These are phyloP conservation scores for Escovopsis sp. DNA, from an alignment of 2,329 filamentous ascomycete genomes.

Conservation along the genomic window DNA sequence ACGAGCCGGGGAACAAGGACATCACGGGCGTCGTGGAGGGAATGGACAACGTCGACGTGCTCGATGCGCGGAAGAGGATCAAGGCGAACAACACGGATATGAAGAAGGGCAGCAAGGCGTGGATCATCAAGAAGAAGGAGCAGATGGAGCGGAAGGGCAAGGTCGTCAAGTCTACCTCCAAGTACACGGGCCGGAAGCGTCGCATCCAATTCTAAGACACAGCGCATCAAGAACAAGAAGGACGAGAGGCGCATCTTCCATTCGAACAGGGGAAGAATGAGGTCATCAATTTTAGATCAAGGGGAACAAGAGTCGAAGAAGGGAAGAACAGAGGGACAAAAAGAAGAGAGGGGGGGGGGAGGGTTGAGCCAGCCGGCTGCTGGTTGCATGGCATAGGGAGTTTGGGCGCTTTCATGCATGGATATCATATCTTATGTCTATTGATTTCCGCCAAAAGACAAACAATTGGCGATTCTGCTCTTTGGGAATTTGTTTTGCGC, in stretches of 20 bases:
- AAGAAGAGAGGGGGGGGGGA: too few relatives aligned
- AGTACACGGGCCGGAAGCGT: slow-evolving; percentile 86
- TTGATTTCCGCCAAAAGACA: slow-evolving; percentile 8
- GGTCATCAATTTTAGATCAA: neutral
- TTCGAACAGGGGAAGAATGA: too few relatives aligned
- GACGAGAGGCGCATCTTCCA: too few relatives aligned
- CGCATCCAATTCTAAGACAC: slow-evolving; percentile 52
- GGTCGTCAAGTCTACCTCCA: slow-evolving; percentile 80
- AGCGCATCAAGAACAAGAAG: too few relatives aligned
- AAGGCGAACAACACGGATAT: slow-evolving; percentile 34
- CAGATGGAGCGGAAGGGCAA: slow-evolving; percentile 93
- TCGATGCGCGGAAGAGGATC: slow-evolving; percentile 48
- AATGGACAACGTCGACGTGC: slow-evolving; percentile 75
- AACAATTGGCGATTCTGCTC: neutral
- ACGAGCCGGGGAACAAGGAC: slow-evolving; percentile 47
- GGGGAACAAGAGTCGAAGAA: too few relatives aligned
- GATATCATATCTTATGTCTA: slow-evolving; percentile 1
- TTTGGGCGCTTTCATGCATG: slow-evolving; percentile 5
- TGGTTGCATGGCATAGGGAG: slow-evolving; percentile 20
- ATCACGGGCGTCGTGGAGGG: slow-evolving; percentile 83
- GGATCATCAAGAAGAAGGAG: slow-evolving; percentile 77
- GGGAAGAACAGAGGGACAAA: too few relatives aligned
- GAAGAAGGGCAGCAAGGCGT: slow-evolving; percentile 72
- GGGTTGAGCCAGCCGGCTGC: too few relatives aligned
- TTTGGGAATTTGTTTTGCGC: neutral